Base-by-base conservation (phyloP, 495 filamentous ascomycete genomes). In the Hypoxylon crocopeplum region DNA sequence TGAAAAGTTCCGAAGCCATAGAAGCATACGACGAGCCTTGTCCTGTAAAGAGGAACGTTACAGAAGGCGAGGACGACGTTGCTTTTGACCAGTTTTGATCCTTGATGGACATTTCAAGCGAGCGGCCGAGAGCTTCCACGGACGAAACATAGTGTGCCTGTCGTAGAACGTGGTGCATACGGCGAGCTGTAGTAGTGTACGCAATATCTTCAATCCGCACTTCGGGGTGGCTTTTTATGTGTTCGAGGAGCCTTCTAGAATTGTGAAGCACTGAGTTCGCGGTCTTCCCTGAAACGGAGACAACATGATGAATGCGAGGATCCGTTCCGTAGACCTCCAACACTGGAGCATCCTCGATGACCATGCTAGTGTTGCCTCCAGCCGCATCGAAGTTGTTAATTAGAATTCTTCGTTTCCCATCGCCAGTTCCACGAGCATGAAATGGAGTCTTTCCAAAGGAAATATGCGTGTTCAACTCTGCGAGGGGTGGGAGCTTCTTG, bases 161-260 rank as follows among this genome's bases (percentile, higher is more conserved):
- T 66, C 80, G 80, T 7, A 77, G 75, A 2, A 19, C 4, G 57
- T 88, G 81, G 32, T 89, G 87, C 16, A 83, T 79, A 0, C 87
- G 80, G 46, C 87, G 78, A 32, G 87, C 87, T 12, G 87, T 89
- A 0, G 86, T 85, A 1, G 87, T 88, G 62, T 89, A 90, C 2
- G 88, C 83, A n/a, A 90, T 59, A 36, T 76, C 69, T 0, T 70
- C 50, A 3, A 88, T 56, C 3, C 64, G 39, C 8, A 69, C 68
- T 0, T 73, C 62, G 5, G 69, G 70, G 36, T 75, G 70, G 6
- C 68, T 27, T 7, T 76, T 64, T 5, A 87, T 46, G 46, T 77
- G 82, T 6, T 55, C 50, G 13, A 76, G 48, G 7, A 80, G 59
- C 7, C 56, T 56, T 37, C 67, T 48, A 12, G 49, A 46, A 24